Conservation (phyloP, 1,284 basidiomycete species). For the Trichosporon asahii region DNA sequence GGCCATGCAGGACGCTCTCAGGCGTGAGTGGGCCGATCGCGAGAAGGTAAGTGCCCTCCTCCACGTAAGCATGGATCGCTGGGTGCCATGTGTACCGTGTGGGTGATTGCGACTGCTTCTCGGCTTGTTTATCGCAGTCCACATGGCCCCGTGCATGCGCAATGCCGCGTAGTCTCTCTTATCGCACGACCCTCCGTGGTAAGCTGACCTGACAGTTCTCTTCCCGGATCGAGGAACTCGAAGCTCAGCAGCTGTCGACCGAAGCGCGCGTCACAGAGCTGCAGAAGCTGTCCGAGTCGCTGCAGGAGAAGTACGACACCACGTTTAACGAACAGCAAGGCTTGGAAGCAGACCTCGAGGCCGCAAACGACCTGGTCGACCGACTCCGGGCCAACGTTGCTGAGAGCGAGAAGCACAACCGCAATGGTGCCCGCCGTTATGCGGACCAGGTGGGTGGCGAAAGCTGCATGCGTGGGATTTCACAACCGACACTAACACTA, state of each 20-base stretch:
- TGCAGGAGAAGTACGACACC: constrained; percentile 35
- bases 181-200: background rate
- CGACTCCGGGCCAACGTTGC: constrained; percentile 30
- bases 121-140: background rate
- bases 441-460: constrained; percentile 41
- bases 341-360: constrained; percentile 45
- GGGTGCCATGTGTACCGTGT: background rate
- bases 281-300: constrained; percentile 10
- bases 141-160: background rate
- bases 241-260: constrained; percentile 6
- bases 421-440: constrained; percentile 38
- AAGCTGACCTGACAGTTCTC: constrained; percentile 16
- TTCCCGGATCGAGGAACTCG: constrained; percentile 22
- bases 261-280: constrained; percentile 6
- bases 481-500: constrained; percentile 13
- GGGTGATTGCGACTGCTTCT: background rate
- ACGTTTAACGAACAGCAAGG: constrained; percentile 40
- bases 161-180: background rate
- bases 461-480: background rate
- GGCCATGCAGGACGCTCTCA: constrained; percentile 34
- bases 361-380: constrained; percentile 40
- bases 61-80: constrained; percentile 3
- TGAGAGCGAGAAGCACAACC: constrained; percentile 36
- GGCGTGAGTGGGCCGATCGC: constrained; percentile 35
- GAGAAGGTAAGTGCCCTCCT: constrained; percentile 34